phyloP scores from a whole-genome alignment of 2,329 filamentous ascomycete species.

The Orbilia javanica region DNA sequence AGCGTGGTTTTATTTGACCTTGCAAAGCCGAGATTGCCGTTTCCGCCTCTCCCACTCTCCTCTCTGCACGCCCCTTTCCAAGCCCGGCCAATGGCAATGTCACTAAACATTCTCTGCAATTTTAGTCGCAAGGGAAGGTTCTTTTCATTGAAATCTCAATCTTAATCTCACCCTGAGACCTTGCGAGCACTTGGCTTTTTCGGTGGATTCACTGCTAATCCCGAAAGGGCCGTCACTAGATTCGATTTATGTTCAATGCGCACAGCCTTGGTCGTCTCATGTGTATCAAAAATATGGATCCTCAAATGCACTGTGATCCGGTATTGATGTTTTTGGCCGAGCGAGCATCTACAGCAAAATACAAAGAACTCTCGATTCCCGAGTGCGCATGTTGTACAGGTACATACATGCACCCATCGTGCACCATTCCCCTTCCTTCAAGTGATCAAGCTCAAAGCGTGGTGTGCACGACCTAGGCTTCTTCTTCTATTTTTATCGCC shows the following conservation, averaged over 20 bases:
- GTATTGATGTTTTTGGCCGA: background rate
- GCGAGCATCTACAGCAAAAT: background rate
- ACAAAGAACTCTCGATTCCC: background rate
- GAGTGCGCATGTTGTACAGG: background rate
- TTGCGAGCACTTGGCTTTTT: conserved; percentile 48
- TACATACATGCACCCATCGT: too few species aligned
- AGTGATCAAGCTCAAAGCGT: too few species aligned
- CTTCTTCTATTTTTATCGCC: conserved; percentile 49
- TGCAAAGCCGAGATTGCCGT: conserved; percentile 55
- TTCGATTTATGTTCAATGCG: conserved; percentile 52
- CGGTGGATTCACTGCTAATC: conserved; percentile 42
- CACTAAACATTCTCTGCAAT: conserved; percentile 55
- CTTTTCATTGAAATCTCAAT: conserved; percentile 16
- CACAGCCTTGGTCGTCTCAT: conserved; percentile 6
- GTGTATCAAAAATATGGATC: background rate
- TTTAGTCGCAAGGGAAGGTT: conserved; percentile 51
- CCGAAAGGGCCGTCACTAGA: conserved; percentile 29
- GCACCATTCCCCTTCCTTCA: background rate
- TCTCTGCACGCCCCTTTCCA: conserved; percentile 40
- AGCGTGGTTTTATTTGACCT: conserved; percentile 54
- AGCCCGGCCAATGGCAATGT: conserved; percentile 25
- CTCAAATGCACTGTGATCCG: conserved; percentile 5
- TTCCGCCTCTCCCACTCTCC: too few species aligned
- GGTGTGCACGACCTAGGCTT: background rate
- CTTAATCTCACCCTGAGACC: conserved; percentile 28